Evolutionary conservation across 495 filamentous ascomycete genomes (phyloP).

Genomic region (Extremus antarcticus): DNA sequence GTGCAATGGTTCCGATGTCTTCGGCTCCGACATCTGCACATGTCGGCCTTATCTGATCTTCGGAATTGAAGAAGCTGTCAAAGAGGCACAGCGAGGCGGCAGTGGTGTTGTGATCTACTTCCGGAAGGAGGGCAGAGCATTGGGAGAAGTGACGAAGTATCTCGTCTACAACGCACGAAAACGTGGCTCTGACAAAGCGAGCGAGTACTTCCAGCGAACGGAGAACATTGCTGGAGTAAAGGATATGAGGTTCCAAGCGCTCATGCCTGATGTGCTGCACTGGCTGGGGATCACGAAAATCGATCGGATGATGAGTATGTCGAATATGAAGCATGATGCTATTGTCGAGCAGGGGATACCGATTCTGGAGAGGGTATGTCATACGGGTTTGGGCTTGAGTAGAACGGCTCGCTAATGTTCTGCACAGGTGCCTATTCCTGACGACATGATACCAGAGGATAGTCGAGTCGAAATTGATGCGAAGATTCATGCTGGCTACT

Average conservation of each 20-base stretch:
- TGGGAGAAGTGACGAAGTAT: conserved; percentile 97
- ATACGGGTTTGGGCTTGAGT: too few species aligned
- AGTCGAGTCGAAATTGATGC: conserved; percentile 96
- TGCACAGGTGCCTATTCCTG: conserved; percentile 68
- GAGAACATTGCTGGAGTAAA: conserved; percentile 97
- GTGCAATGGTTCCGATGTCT: conserved; percentile 94
- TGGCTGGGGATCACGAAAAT: conserved; percentile 99
- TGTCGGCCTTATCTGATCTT: conserved; percentile 95
- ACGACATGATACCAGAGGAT: conserved; percentile 88
- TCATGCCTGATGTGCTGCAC: conserved; percentile 92
- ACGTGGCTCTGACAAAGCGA: conserved; percentile 74
- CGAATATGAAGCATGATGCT: conserved; percentile 98
- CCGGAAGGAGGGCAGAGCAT: conserved; percentile 89
- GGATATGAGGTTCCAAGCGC: conserved; percentile 97
- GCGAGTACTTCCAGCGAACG: conserved; percentile 94
- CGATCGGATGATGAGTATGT: conserved; percentile 97
- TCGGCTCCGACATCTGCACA: conserved; percentile 97
- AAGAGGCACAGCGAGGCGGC: conserved; percentile 88
- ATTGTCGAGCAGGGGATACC: conserved; percentile 94
- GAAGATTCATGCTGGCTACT: conserved; percentile 93
- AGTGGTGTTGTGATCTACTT: conserved; percentile 98
- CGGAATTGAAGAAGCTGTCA: conserved; percentile 92
- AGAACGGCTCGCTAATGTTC: too few species aligned
- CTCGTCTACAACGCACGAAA: conserved; percentile 91
- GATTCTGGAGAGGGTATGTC: conserved; percentile 73